Percentiles rank a stretch among this genome's conserved stretches.
Conservation (phyloP, 371 early-diverging fungal species). For the Mucor piriformis region DNA sequence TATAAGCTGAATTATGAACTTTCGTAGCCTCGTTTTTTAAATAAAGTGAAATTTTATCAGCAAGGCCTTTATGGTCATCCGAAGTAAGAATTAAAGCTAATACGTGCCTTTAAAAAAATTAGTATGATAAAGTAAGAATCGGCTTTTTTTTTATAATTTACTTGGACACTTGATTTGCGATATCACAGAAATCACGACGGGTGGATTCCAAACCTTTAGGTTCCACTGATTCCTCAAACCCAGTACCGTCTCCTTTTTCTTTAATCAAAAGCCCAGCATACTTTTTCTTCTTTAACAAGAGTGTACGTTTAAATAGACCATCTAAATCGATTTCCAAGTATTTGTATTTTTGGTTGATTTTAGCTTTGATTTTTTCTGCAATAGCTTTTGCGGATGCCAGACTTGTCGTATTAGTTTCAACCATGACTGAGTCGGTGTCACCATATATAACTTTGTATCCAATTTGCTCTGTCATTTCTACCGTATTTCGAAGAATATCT, state of each 20-base stretch:
- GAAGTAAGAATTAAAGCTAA: constrained; percentile 76
- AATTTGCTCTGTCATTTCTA: constrained; percentile 76
- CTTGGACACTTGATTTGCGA: constrained; percentile 82
- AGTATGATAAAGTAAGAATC: neutral
- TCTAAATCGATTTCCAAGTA: constrained; percentile 97
- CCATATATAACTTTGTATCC: constrained; percentile 96
- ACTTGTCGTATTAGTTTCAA: constrained; percentile 80
- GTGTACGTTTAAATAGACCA: constrained; percentile 87
- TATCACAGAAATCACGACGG: constrained; percentile 95
- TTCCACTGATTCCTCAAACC: constrained; percentile 65
- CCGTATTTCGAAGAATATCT: constrained; percentile 91
- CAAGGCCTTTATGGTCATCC: too few species aligned
- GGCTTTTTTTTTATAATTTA: constrained; percentile 27
- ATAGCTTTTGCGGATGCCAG: constrained; percentile 70
- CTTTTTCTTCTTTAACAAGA: constrained; percentile 98
- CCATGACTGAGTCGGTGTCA: constrained; percentile 99
- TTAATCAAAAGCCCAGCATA: constrained; percentile 90
- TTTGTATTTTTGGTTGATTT: constrained; percentile 88
- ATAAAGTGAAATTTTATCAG: constrained; percentile 9
- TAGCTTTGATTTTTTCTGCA: constrained; percentile 75
- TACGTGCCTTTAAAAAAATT: constrained; percentile 54
- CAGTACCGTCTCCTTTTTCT: constrained; percentile 49
- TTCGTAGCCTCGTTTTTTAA: constrained; percentile 37
- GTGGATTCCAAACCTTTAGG: constrained; percentile 96
- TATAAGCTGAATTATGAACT: constrained; percentile 58